phyloP scores from a whole-genome alignment of 805 yeast species.

The Kluyveromyces lactis region DNA sequence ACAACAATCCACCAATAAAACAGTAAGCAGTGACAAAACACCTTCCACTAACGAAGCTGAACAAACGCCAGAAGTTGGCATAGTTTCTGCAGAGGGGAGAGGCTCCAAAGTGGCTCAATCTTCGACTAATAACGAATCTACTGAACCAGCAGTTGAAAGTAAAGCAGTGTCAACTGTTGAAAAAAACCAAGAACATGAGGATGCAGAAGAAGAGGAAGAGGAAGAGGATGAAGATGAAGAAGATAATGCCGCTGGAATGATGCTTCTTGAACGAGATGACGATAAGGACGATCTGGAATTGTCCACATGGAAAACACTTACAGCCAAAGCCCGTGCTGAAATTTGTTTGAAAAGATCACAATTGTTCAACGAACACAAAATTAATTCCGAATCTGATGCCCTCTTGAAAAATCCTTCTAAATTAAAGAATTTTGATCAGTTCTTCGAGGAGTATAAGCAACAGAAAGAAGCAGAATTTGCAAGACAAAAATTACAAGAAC shows the following conservation, averaged over 20 bases:
- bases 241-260: constrained; percentile 34
- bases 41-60: constrained; percentile 30
- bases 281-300: constrained; percentile 64
- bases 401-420: constrained; percentile 53
- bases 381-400: constrained; percentile 66
- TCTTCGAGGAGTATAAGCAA: constrained; percentile 23
- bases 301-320: constrained; percentile 76
- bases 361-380: constrained; percentile 49
- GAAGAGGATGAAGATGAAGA: constrained; percentile 41
- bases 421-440: constrained; percentile 49
- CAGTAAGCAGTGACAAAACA: constrained; percentile 22
- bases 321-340: constrained; percentile 71
- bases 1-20: constrained; percentile 7
- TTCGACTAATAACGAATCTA: too few relatives aligned
- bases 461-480: constrained; percentile 24
- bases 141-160: too few relatives aligned
- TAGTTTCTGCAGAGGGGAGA: too few relatives aligned
- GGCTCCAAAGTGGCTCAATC: constrained; percentile 4
- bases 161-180: too few relatives aligned
- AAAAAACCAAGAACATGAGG: constrained; percentile 14
- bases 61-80: neutral
- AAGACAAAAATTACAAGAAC: constrained; percentile 23
- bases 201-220: constrained; percentile 30
- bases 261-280: constrained; percentile 44
- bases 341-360: constrained; percentile 61